These are phyloP conservation scores for Pseudogymnoascus sp. DNA, from an alignment of 2,329 filamentous ascomycete genomes.

Conservation along the genomic window DNA sequence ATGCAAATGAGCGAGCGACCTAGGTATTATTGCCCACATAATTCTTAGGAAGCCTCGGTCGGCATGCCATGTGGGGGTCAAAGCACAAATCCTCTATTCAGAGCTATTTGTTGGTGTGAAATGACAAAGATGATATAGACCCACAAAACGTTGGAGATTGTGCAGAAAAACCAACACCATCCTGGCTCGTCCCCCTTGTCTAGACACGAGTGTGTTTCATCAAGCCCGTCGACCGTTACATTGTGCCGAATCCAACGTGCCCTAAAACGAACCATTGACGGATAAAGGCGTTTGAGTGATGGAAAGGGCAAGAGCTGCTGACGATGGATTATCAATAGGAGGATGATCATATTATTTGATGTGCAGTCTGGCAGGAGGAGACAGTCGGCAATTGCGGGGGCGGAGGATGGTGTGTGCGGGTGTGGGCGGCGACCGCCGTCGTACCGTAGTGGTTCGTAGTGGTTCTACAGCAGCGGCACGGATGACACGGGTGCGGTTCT, in stretches of 20 bases:
- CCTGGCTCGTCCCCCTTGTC: neutral
- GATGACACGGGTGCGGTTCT: too few species aligned
- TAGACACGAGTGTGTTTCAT: neutral
- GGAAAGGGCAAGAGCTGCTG: neutral
- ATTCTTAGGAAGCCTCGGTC: neutral
- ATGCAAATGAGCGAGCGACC: constrained; percentile 1
- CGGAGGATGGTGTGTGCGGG: neutral
- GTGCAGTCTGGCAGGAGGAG: neutral
- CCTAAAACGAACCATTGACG: neutral
- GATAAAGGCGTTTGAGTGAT: neutral
- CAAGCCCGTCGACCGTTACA: neutral
- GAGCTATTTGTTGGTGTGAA: neutral
- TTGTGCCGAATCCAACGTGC: neutral
- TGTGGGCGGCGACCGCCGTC: too few species aligned
- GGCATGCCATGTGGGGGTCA: neutral
- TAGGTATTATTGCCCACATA: neutral
- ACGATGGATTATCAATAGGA: neutral
- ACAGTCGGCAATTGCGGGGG: neutral
- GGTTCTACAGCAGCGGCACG: too few species aligned
- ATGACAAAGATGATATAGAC: neutral
- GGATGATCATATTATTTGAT: neutral
- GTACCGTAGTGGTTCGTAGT: too few species aligned
- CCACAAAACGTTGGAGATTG: neutral
- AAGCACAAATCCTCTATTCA: neutral
- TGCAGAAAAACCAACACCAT: neutral